phyloP scores from a whole-genome alignment of 768 basidiomycete genomes.

The Floccularia luteovirens region DNA sequence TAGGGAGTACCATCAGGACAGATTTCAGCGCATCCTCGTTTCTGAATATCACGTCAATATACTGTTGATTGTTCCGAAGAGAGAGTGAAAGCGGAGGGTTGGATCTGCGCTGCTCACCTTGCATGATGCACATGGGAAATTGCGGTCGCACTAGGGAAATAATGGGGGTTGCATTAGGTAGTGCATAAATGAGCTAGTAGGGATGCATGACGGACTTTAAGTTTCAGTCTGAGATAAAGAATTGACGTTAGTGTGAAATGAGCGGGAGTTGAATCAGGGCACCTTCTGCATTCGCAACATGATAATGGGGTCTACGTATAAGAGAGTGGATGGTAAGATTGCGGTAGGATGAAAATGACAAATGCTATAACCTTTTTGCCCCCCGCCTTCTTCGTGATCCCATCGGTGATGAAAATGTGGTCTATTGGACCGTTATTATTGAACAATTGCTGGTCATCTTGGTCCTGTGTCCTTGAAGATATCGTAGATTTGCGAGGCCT shows the following conservation, averaged over 20 bases:
- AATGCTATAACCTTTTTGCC: constrained; percentile 35
- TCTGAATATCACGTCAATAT: constrained; percentile 21
- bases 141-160: constrained; percentile 49
- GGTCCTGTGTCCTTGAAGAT: constrained; percentile 8
- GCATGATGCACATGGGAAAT: constrained; percentile 41
- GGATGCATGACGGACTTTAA: constrained; percentile 41
- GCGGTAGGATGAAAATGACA: constrained; percentile 1
- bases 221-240: constrained; percentile 33
- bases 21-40: constrained; percentile 60
- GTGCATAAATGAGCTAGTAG: constrained; percentile 7
- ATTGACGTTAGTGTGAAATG: constrained; percentile 4
- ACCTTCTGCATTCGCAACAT: constrained; percentile 59
- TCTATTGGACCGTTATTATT: constrained; percentile 26
- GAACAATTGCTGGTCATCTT: constrained; percentile 18
- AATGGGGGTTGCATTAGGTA: constrained; percentile 2
- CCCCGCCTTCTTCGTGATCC: constrained; percentile 33
- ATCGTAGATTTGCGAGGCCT: constrained; percentile 30
- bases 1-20: constrained; percentile 49
- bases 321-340: constrained; percentile 3
- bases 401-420: constrained; percentile 46
- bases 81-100: constrained; percentile 1
- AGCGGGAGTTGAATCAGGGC: constrained; percentile 10
- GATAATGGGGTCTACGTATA: constrained; percentile 40
- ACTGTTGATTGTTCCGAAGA: neutral
- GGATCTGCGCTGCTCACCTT: constrained; percentile 15